Base-by-base conservation (phyloP, 2,329 filamentous ascomycete species). In the Fusarium haematococcum region DNA sequence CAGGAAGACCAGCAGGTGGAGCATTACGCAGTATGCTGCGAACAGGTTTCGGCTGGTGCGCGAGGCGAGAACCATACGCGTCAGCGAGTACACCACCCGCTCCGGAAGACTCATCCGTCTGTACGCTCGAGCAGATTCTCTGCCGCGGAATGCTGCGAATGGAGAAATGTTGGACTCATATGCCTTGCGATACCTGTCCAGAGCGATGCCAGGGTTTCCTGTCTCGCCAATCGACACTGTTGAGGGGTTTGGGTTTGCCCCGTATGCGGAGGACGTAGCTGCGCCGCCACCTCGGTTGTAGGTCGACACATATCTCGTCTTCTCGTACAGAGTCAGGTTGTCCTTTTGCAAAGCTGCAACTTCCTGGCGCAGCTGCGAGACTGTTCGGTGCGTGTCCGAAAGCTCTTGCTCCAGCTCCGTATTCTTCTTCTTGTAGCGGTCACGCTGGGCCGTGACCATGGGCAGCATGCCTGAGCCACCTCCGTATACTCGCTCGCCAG, bases 391-490 rank as follows among this genome's bases (percentile, higher is more conserved):
- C 37, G 90, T 90, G 75, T 97, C 95, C 7, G 95, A 95, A 11
- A 98, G 87, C 80, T 98, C 96, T 69, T 93, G 91, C 84, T 98
- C 97, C 25, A 99, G 90, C 81, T 99, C 94, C 0, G 91, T 86
- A 75, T 98, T 98, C 80, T 95, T 94, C 86, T 97, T 95, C 88
- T 98, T 98, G 90, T 98, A 99, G 61, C 97, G 94, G 84, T 99
- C 97, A 71, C 97, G 93, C 84, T 99, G 97, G 2, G 97, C 97
- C 37, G 97, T 98, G 62, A 99, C 94, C 97, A 99, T 99, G 37
- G 97, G 97, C 27, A 99, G 86, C 74, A 99, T 98, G 14, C 95
- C 95, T 0, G 94, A 94, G 3, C 94, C 94, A 63, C 94, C 88
- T 35, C 93, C 93, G 30, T 79, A 79, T 65, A 92, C 88, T 10